Evolutionary conservation across 371 early-diverging fungal species (phyloP).

Genomic region (Synchytrium microbalum): DNA sequence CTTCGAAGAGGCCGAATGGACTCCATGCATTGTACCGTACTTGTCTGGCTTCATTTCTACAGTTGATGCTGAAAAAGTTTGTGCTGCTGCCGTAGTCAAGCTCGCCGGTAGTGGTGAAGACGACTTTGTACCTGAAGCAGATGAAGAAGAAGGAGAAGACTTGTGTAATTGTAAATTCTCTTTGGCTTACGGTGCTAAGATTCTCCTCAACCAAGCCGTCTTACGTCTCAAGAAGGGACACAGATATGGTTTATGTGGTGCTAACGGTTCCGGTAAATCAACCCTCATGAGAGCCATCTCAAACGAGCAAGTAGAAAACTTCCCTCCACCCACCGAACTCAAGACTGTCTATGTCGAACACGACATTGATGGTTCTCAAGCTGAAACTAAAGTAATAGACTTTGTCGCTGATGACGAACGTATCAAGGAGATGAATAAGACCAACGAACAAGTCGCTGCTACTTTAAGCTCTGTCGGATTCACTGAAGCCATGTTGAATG

Average conservation of each 20-base stretch:
- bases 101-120: constrained; percentile 3
- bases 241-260: constrained; percentile 77
- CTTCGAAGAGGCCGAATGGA: constrained; percentile 30
- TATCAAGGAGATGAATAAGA: constrained; percentile 41
- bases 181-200: constrained; percentile 76
- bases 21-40: constrained; percentile 24
- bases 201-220: constrained; percentile 66
- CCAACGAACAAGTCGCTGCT: constrained; percentile 46
- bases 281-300: constrained; percentile 80
- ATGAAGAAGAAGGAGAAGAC: constrained; percentile 57
- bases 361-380: constrained; percentile 66
- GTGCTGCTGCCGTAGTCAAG: constrained; percentile 16
- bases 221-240: constrained; percentile 68
- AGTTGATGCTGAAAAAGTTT: constrained; percentile 21
- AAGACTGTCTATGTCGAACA: constrained; percentile 69
- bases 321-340: constrained; percentile 62
- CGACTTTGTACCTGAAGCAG: constrained; percentile 12
- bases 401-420: constrained; percentile 27
- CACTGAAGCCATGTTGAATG: constrained; percentile 27
- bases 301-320: constrained; percentile 64
- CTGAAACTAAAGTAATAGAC: constrained; percentile 58
- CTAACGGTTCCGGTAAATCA: constrained; percentile 83
- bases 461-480: constrained; percentile 58
- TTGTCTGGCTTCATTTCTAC: constrained; percentile 11
- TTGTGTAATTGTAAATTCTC: constrained; percentile 71